Base-by-base conservation (phyloP, 441 rosid species). In the Gossypium trilobum region DNA sequence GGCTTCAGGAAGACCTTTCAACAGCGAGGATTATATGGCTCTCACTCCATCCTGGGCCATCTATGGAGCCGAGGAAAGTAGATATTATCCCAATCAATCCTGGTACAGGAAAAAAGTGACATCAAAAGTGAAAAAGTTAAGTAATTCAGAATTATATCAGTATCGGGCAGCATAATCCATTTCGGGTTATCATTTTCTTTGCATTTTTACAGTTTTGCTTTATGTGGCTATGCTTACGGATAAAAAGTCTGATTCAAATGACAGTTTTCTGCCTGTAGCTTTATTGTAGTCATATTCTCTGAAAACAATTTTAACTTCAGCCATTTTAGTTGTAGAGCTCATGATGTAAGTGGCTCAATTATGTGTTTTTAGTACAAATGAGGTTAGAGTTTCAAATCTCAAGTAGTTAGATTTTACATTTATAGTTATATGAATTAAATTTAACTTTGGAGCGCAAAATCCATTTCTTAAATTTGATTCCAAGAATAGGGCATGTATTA, bases 51-150 rank as follows among this genome's bases (percentile, higher is more conserved):
- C 87, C 11, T 91, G 97, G 97, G 93, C 97, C 22, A 87, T 92
- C 17, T 91, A 89, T 73, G 97, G 97, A 74, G 96, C 97, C 27
- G 82, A 86, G 58, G 96, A 92, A 85, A 96, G 94, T 77, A 97
- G 97, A 67, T 92, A 91, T 78, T 97, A 92, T 84, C 97, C 97
- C 0, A 87, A 84, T 66, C 97, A 92, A 74, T 77, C 82, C 64
- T 88, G 95, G 39, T 91, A 88, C 79, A 87, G 77, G 80, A 95
- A 92, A 92, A 80, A 96, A 89, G 82, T 80, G 97, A 62, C 96
- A 79, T 83, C 97, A 92, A 81, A 91, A 83, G 76, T 74, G 94
- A 78, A 88, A 78, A 75, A 76, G 11, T 48, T 84, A 62, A 73
- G 78, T 70, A 71, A 60, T 73, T 68, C 46, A 39, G 46, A 39